A percentile compares a stretch with the other conserved stretches of the same genome.
Conservation (phyloP, 2,329 filamentous ascomycete species). For the Fusarium cyanostomum region DNA sequence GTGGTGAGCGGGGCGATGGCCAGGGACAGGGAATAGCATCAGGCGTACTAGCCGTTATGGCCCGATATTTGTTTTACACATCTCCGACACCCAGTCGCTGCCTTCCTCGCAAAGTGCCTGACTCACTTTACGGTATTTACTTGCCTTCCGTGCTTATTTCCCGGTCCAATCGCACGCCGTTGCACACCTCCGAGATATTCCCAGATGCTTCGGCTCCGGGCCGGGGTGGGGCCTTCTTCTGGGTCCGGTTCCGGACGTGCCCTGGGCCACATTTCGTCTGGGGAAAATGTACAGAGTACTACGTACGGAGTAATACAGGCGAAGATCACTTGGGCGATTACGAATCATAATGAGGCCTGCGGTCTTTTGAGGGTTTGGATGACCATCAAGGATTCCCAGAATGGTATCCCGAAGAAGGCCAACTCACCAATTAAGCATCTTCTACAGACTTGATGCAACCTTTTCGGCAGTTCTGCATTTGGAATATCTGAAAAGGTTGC, state of each 20-base stretch:
- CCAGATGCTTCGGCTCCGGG: constrained; percentile 29
- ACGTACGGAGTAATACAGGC: background rate
- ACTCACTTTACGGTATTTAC: too few relatives aligned
- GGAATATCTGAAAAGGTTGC: constrained; percentile 13
- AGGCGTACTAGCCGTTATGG: constrained; percentile 23
- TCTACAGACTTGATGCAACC: constrained; percentile 17
- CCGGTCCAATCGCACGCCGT: constrained; percentile 10
- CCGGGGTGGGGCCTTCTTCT: constrained; percentile 15
- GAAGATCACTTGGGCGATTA: constrained; percentile 24
- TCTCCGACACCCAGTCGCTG: too few relatives aligned
- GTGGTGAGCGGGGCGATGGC: constrained; percentile 5
- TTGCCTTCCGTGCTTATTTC: background rate
- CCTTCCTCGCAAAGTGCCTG: background rate
- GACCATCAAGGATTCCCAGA: constrained; percentile 10
- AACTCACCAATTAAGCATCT: constrained; percentile 16
- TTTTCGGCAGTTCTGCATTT: constrained; percentile 13
- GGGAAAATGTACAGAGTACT: constrained; percentile 2
- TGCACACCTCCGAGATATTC: constrained; percentile 18
- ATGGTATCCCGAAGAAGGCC: constrained; percentile 27
- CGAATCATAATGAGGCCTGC: constrained; percentile 23
- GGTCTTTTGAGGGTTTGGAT: constrained; percentile 4
- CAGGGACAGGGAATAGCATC: too few relatives aligned
- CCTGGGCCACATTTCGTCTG: background rate
- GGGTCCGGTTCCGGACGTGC: constrained; percentile 14
- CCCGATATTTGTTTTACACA: constrained; percentile 19